Conservation (phyloP, 2,329 filamentous ascomycete genomes). For the Verticillium nonalfalfae region DNA sequence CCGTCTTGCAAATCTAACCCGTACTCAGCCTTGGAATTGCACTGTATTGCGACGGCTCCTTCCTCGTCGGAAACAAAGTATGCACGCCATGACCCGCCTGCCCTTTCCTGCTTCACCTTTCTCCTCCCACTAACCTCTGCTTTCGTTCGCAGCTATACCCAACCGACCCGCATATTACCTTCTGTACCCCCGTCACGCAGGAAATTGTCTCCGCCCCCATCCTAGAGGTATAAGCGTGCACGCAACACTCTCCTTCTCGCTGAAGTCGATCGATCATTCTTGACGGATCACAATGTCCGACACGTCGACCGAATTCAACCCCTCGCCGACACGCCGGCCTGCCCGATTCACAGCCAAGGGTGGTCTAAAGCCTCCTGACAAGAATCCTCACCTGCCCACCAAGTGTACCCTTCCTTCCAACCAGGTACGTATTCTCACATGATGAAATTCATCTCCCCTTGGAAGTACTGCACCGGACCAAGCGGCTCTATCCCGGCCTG, state of each 20-base stretch:
- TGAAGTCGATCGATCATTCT: neutral
- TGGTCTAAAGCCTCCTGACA: neutral
- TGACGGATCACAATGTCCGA: slow-evolving; percentile 21
- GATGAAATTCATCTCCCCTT: neutral
- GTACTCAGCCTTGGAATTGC: neutral
- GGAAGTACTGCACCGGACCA: neutral
- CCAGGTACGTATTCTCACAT: neutral
- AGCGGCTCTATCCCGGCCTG: neutral
- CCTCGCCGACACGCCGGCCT: slow-evolving; percentile 14
- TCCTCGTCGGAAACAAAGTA: neutral
- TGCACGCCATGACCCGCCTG: neutral
- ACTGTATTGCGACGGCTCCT: neutral
- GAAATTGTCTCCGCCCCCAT: neutral
- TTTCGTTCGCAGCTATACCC: neutral
- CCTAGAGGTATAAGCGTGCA: neutral
- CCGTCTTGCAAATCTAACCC: neutral
- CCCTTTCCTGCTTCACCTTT: slow-evolving; percentile 1
- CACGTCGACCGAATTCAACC: slow-evolving; percentile 18
- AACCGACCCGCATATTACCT: neutral
- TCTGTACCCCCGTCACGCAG: neutral
- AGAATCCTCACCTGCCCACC: neutral
- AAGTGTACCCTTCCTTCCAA: neutral
- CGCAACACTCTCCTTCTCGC: neutral
- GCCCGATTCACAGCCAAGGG: slow-evolving; percentile 1
- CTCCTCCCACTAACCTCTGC: neutral